Evolutionary conservation across 2,329 filamentous ascomycete genomes (phyloP), one percentile per base, ranked within the genome.

Genomic region (Setomelanomma holmii): DNA sequence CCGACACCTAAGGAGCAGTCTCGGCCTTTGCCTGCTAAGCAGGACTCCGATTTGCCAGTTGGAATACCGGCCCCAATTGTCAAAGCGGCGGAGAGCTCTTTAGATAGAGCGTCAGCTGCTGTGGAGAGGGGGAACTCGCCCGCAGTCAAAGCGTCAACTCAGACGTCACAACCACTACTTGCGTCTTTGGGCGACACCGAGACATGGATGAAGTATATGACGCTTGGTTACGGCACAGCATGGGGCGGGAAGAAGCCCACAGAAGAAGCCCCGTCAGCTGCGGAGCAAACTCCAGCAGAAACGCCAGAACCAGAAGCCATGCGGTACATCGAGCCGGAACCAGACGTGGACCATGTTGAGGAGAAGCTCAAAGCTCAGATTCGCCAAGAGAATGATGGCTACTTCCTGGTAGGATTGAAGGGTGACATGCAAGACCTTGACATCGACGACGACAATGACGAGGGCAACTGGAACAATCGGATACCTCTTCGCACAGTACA

Each of bases 321-420:
- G 72, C 71, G 70, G 17, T 67, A 68, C 30, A 38, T 76, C 24
- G 73, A 74, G 10, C 74, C 74, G 1, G 55, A 65, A 4, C 73
- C 74, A 3, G 77, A 80, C 38, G 69, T 78, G 8, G 75, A 78
- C 42, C 54, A 65, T 19, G 79, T 87, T 62, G 81, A 87, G 66
- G 83, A 81, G 58, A 89, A 86, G 63, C 78, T 90, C 45, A 90
- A 86, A 64, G 56, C 57, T 1, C 78, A 80, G 46, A 74, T 76
- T 23, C 68, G 54, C 11, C 67, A 65, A 14, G 79, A 82, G 54
- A 78, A 78, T 49, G 61, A 68, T n/a, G 82, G 81, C 0, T 80
- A 82, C 58, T 93, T 86, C 63, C 76, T 92, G 19, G 83, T 93
- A 50, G 89, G 89, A 0, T 79, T 91, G 5, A 82, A 84, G 58